Evolutionary conservation across 2,329 filamentous ascomycete species (phyloP), one percentile per base, ranked within the genome.

Genomic region (Aspergillus persii): DNA sequence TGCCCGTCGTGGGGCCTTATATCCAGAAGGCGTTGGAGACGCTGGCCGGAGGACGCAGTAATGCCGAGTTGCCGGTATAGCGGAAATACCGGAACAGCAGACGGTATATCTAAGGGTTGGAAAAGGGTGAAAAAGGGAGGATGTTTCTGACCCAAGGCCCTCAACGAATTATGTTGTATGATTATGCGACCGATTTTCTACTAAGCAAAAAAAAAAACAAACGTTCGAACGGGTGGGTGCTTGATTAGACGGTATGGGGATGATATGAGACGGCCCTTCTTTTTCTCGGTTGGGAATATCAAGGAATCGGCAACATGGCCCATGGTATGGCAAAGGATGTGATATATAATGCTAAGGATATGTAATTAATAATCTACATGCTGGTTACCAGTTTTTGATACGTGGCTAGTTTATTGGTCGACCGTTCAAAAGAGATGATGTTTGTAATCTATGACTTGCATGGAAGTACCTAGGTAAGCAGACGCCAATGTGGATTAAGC

Each of bases 1-100:
- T 96, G 9, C 94, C 95, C 0, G 83, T 97, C 7, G 81, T 98
- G 5, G 94, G 94, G 3, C 91, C 93, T 4, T 96, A 93, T 69
- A 89, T 97, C 71, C 90, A 91, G 59, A 79, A 85, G 65, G 83
- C 82, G 3, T 82, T 96, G 62, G 91, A 96, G 72, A 85, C 87
- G 66, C 72, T 86, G 63, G 89, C 90, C 0, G 77, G 91, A 41
- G 86, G 86, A 30, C 82, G 88, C 68, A 84, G 89, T 66, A 93
- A 92, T 70, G 84, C 86, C 41, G 90, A 95, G 71, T 76, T 96
- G 54, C 74, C 74, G 23, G 74, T 76, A 64, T 75, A 64, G 18
- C 18, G n/a, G 8, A 11, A 9, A 11, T 15, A 15, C 30, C 30
- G 2, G 30, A 6, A 36, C 15, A 36, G 15, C 33, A 12, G 4